A percentile compares a stretch with the other conserved stretches of the same genome.
Conservation (phyloP, 1,284 basidiomycete genomes). For the Inonotus hispidus region DNA sequence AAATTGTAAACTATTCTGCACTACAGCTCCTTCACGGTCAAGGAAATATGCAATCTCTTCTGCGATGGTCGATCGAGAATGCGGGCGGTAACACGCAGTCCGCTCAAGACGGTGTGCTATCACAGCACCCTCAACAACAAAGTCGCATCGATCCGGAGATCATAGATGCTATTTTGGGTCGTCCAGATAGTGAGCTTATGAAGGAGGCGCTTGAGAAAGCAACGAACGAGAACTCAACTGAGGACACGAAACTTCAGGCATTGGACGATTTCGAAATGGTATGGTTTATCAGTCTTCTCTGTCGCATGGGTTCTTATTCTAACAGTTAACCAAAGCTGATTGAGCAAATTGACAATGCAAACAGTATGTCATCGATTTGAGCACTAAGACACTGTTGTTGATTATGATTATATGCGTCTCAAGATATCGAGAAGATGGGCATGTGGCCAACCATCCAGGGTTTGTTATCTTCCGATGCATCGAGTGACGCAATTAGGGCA, state of each 20-base stretch:
- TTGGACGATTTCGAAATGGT: constrained; percentile 97
- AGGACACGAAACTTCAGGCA: constrained; percentile 71
- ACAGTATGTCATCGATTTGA: constrained; percentile 47
- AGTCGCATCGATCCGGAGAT: constrained; percentile 67
- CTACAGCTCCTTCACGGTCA: background rate
- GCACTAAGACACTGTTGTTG: background rate
- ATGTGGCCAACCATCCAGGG: constrained; percentile 83
- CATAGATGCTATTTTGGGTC: constrained; percentile 84
- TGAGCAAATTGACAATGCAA: constrained; percentile 95
- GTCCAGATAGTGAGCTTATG: constrained; percentile 81
- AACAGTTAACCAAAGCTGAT: constrained; percentile 55
- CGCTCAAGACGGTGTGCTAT: constrained; percentile 19
- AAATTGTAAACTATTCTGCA: background rate
- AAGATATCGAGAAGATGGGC: constrained; percentile 78
- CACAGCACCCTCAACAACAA: constrained; percentile 29
- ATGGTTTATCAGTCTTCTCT: constrained; percentile 20
- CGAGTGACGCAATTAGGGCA: constrained; percentile 59
- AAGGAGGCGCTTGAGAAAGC: constrained; percentile 79
- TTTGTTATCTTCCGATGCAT: constrained; percentile 52
- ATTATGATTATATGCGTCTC: background rate
- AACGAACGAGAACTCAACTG: constrained; percentile 51
- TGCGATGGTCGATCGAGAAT: constrained; percentile 73
- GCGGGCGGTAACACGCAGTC: constrained; percentile 29
- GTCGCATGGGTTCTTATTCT: background rate
- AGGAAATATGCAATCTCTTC: constrained; percentile 57